Evolutionary conservation across 139 green algal species (phyloP).

Genomic region (Microglena sp.): DNA sequence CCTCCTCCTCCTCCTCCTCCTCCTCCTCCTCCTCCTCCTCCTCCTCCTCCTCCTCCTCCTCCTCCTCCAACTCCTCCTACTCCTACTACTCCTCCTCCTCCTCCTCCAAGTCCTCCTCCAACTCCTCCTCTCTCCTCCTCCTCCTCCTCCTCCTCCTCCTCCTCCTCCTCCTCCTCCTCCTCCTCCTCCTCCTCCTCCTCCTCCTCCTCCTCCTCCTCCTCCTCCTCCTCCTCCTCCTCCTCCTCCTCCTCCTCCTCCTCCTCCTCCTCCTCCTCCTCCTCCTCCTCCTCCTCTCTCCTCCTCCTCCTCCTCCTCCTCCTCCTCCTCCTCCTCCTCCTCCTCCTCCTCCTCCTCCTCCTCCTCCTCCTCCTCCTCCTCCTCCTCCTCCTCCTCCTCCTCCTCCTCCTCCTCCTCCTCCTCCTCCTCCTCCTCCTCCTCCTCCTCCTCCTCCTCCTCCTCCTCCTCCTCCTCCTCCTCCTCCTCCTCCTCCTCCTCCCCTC

Average conservation of each 20-base stretch:
- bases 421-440: constrained; percentile 7
- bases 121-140: constrained; percentile 9
- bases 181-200: background rate
- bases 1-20: background rate
- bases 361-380: constrained; percentile 6
- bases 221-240: constrained; percentile 4
- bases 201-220: constrained; percentile 6
- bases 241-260: constrained; percentile 12
- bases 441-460: background rate
- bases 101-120: no score
- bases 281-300: background rate
- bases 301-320: background rate
- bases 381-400: constrained; percentile 8
- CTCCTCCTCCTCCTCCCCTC: constrained; percentile 7
- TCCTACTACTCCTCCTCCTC: no score
- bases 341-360: background rate
- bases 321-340: constrained; percentile 3
- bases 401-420: constrained; percentile 10
- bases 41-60: constrained; percentile 10
- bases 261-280: constrained; percentile 1
- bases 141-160: background rate
- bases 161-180: constrained; percentile 1
- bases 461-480: background rate
- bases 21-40: constrained; percentile 3
- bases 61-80: no score